These are phyloP conservation scores for Carex littledalei DNA, from an alignment of 176 grass and related monocot genomes.

Conservation along the genomic window DNA sequence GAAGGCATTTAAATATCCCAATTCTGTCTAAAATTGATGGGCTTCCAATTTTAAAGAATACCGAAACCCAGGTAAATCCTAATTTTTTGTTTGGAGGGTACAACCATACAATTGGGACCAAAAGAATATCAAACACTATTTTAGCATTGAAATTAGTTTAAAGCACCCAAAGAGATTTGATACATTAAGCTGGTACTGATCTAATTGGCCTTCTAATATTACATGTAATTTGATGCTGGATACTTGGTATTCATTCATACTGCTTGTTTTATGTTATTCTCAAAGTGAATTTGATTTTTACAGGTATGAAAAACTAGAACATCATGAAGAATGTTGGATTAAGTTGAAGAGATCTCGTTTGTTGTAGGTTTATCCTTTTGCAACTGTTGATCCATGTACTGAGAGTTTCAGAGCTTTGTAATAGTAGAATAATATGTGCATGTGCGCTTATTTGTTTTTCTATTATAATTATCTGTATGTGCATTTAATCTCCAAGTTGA, in stretches of 20 bases:
- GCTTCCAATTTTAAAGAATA: constrained; percentile 9
- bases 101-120: not conserved
- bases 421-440: not conserved
- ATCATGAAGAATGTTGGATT: not conserved
- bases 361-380: not conserved
- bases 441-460: not conserved
- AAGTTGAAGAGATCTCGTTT: not conserved
- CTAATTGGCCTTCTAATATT: not conserved
- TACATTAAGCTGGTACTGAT: not conserved
- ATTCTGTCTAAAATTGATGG: constrained; percentile 14
- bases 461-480: not conserved
- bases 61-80: constrained; percentile 30
- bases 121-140: not conserved
- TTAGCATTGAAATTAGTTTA: not conserved
- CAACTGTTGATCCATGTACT: not conserved
- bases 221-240: not conserved
- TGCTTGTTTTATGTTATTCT: constrained; percentile 3
- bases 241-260: not conserved
- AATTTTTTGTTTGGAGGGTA: not conserved
- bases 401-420: not conserved
- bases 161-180: not conserved
- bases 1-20: not conserved
- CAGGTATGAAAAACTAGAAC: constrained; percentile 14
- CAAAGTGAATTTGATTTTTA: constrained; percentile 13
- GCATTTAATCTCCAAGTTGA: not conserved